Evolutionary conservation across 805 yeast genomes (phyloP).

Genomic region (Candida oleophila): DNA sequence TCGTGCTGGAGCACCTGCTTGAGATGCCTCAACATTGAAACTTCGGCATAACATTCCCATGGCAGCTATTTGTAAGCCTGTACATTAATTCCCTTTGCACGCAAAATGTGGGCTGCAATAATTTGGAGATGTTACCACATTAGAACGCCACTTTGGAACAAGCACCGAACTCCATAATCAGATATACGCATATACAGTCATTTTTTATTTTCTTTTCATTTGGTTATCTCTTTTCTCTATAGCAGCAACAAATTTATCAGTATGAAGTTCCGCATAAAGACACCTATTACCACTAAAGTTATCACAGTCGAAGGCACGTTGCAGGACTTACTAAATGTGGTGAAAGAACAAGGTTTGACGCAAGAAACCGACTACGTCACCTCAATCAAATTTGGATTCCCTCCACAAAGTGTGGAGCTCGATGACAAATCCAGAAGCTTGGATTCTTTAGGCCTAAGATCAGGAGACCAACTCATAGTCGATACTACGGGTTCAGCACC

Average conservation of each 20-base stretch:
- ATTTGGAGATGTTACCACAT: no score
- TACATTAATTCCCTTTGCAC: no score
- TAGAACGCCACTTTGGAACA: no score
- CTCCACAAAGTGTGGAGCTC: slow-evolving; percentile 48
- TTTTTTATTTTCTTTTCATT: no score
- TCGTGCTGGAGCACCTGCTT: no score
- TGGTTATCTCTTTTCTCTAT: not conserved
- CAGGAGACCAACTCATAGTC: slow-evolving; percentile 59
- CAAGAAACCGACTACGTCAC: slow-evolving; percentile 6
- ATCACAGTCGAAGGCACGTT: slow-evolving; percentile 32
- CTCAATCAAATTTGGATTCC: slow-evolving; percentile 55
- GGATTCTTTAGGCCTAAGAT: slow-evolving; percentile 44
- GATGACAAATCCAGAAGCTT: slow-evolving; percentile 17
- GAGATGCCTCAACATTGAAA: no score
- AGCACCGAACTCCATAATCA: no score
- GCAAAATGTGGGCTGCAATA: no score
- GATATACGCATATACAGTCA: not conserved
- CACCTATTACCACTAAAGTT: slow-evolving; percentile 9
- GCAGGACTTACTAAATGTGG: slow-evolving; percentile 23
- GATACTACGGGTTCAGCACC: slow-evolving; percentile 15
- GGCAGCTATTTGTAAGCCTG: no score
- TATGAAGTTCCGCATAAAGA: slow-evolving; percentile 15
- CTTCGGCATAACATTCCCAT: no score
- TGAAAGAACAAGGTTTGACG: slow-evolving; percentile 6
- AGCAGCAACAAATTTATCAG: not conserved